These are phyloP conservation scores for Chloromonas sp. DNA, from an alignment of 163 green algal genomes.

Conservation along the genomic window DNA sequence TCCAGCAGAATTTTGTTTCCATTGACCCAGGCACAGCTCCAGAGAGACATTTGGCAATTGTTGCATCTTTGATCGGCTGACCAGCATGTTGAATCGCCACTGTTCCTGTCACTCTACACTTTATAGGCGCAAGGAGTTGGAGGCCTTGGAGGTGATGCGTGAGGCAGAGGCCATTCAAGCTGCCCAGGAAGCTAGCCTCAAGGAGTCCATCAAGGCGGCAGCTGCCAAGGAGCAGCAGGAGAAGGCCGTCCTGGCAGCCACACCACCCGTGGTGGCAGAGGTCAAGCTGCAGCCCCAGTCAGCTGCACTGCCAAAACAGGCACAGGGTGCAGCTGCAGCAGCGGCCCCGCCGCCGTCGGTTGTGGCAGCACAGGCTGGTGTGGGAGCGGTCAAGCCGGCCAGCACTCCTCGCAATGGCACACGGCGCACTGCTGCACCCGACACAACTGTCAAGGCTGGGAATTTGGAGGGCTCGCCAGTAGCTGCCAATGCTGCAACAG, in stretches of 20 bases:
- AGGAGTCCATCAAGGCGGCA: conserved; percentile 17
- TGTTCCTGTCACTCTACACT: background rate
- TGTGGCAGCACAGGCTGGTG: too few relatives aligned
- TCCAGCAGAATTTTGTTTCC: too few relatives aligned
- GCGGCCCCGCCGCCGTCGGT: too few relatives aligned
- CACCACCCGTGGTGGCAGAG: too few relatives aligned
- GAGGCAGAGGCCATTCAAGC: conserved; percentile 34
- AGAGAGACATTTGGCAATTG: background rate
- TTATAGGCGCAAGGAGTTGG: conserved; percentile 46
- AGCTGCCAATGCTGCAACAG: too few relatives aligned
- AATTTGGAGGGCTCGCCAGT: too few relatives aligned
- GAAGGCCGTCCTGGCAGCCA: background rate
- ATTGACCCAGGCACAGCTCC: background rate
- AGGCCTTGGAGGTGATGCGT: conserved; percentile 37
- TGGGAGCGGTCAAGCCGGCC: too few relatives aligned
- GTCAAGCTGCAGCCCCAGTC: background rate
- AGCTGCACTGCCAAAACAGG: too few relatives aligned
- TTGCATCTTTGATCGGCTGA: background rate
- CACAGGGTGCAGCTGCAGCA: too few relatives aligned
- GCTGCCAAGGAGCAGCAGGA: background rate
- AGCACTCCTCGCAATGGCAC: too few relatives aligned
- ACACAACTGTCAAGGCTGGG: too few relatives aligned
- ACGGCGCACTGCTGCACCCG: too few relatives aligned
- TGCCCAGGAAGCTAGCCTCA: conserved; percentile 42
- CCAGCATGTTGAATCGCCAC: background rate